Base-by-base conservation (phyloP, 2,329 filamentous ascomycete species). In the Parastagonospora nodorum region DNA sequence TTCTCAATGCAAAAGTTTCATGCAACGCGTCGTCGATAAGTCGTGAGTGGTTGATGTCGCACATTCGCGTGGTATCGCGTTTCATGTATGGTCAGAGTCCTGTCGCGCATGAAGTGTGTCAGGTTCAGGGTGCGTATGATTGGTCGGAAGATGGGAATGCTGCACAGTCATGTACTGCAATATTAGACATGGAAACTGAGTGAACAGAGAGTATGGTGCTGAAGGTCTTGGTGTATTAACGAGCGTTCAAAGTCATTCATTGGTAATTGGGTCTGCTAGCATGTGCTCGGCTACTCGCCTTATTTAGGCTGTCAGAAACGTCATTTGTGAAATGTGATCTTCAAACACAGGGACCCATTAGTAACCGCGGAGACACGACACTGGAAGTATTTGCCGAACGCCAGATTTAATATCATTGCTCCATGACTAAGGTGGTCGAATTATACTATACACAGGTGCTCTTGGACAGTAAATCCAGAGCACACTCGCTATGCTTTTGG, bases 61-160 rank as follows among this genome's bases (percentile, higher is more conserved):
- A 52, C 32, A 46, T 27, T 42, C 42, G 48, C 16, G 37, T 53
- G 50, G 37, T 36, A 37, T 51, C 40, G 45, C 41, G 60, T 63
- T 63, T 63, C 60, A 58, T 52, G 43, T 53, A 43, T 28, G 54
- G 49, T 46, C 48, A 44, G 46, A 43, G 42, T 43, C 56, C 53
- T 54, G 53, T 55, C 43, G 37, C 42, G 51, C 48, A 51, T 56
- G 42, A 56, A 51, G 45, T 47, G 56, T 53, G 40, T 51, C 50
- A 50, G 28, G 49, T 51, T 35, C 29, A 35, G 33, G 16, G 16
- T 24, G 24, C 38, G 43, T 42, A 19, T 59, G 45, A 58, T 61
- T 61, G 57, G 55, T 33, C 39, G 8, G 2, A 3, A 14, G 38
- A 24, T 14, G 12, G 11, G 39, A 28, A 45, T 50, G 54, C 53